Evolutionary conservation across 2,329 filamentous ascomycete genomes (phyloP).

Genomic region (Fusarium sp.): DNA sequence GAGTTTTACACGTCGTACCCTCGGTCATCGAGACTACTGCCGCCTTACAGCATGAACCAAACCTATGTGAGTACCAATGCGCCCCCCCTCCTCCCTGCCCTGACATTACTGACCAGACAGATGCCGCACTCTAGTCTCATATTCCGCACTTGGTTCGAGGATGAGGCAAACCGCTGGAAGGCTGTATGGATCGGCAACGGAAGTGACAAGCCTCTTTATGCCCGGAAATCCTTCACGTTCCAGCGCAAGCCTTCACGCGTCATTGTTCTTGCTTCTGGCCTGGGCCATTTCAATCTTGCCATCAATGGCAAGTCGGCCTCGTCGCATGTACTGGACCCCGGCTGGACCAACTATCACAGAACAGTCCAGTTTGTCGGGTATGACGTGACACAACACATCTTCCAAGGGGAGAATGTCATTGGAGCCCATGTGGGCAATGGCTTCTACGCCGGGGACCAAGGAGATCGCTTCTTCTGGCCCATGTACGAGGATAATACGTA

Average conservation of each 20-base stretch:
- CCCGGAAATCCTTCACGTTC: slow-evolving; percentile 51
- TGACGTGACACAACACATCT: slow-evolving; percentile 53
- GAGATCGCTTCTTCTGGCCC: slow-evolving; percentile 57
- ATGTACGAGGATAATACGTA: slow-evolving; percentile 58
- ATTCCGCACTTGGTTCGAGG: slow-evolving; percentile 57
- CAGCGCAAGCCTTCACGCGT: slow-evolving; percentile 48
- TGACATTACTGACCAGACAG: slow-evolving; percentile 14
- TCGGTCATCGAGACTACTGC: slow-evolving; percentile 48
- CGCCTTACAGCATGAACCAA: slow-evolving; percentile 57
- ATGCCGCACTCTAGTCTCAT: slow-evolving; percentile 57
- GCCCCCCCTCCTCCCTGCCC: background rate
- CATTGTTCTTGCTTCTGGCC: slow-evolving; percentile 53
- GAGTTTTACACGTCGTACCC: slow-evolving; percentile 56
- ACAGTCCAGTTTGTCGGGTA: slow-evolving; percentile 58
- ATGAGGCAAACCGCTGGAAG: slow-evolving; percentile 55
- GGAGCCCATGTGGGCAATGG: slow-evolving; percentile 57
- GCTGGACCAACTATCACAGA: slow-evolving; percentile 56
- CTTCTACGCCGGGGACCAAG: slow-evolving; percentile 59
- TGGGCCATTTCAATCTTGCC: slow-evolving; percentile 55
- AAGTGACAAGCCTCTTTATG: slow-evolving; percentile 54
- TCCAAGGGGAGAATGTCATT: slow-evolving; percentile 52
- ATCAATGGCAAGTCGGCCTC: slow-evolving; percentile 51
- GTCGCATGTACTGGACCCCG: slow-evolving; percentile 52
- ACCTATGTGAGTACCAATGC: slow-evolving; percentile 44
- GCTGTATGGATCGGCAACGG: slow-evolving; percentile 56